Evolutionary conservation across 441 rosid genomes (phyloP).

Genomic region (Metrosideros polymorpha): DNA sequence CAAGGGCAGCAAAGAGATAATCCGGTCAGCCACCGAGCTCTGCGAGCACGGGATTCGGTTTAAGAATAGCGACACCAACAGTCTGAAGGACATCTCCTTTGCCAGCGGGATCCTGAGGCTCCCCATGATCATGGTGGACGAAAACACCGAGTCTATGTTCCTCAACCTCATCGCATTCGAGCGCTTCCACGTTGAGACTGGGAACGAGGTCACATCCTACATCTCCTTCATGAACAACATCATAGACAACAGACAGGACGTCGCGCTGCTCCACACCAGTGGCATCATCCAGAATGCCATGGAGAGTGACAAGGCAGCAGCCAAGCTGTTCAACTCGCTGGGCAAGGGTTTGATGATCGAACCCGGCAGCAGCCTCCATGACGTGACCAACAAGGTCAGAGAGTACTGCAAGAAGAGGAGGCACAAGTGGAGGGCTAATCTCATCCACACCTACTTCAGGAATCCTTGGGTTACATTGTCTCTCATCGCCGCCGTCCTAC

Average conservation of each 20-base stretch:
- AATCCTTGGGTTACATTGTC: not conserved
- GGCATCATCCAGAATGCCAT: slow-evolving; percentile 31
- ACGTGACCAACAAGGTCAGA: slow-evolving; percentile 14
- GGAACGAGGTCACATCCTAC: slow-evolving; percentile 33
- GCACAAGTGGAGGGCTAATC: slow-evolving; percentile 36
- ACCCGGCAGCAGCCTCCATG: slow-evolving; percentile 12
- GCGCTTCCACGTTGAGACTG: slow-evolving; percentile 31
- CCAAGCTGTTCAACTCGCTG: slow-evolving; percentile 31
- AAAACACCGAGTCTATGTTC: slow-evolving; percentile 20
- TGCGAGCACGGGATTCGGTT: slow-evolving; percentile 32
- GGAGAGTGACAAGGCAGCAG: slow-evolving; percentile 35
- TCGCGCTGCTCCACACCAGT: slow-evolving; percentile 20
- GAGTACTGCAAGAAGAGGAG: slow-evolving; percentile 22
- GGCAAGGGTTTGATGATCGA: slow-evolving; percentile 21
- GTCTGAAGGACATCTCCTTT: slow-evolving; percentile 35
- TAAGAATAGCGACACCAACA: slow-evolving; percentile 11
- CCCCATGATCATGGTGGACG: slow-evolving; percentile 24
- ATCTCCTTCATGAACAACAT: slow-evolving; percentile 32
- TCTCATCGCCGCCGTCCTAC: not conserved
- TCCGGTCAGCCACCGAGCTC: no score
- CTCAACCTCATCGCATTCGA: slow-evolving; percentile 26
- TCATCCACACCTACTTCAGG: slow-evolving; percentile 1
- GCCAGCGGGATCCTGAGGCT: slow-evolving; percentile 21
- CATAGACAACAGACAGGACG: slow-evolving; percentile 30
- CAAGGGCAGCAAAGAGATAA: no score